Base-by-base conservation (phyloP, 2,329 filamentous ascomycete genomes). In the Fusarium heterosporum region DNA sequence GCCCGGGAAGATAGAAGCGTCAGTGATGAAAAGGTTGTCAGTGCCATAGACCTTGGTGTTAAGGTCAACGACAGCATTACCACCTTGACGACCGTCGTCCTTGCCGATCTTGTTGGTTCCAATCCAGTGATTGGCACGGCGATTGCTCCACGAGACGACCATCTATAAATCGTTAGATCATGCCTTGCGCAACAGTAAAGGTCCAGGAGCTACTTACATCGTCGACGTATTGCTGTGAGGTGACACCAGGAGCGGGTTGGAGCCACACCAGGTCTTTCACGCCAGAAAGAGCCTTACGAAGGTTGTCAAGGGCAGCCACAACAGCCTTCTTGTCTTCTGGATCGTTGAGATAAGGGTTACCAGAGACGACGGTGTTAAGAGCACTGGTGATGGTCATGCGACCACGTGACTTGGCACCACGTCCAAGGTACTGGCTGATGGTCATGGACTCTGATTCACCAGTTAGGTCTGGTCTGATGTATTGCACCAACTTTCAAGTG, bases 21-120 rank as follows among this genome's bases (percentile, higher is more conserved):
- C 55, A 7, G 28, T 36, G 10, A 58, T 26, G 7, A 58, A 58
- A 12, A 58, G 55, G 10, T 58, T 58, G 22, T 58, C 55, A 14
- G 55, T 58, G 29, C 55, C 55, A 16, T 48, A 56, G 10, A 58
- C 55, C 34, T 58, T 58, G 28, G 55, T 56, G 55, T 58, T 58
- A 16, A 58, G 41, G 9, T 58, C 55, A 58, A 58, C 51, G 14
- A 58, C 55, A 17, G 55, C 55, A 3, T 34, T 58, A 14, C 55
- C 55, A 3, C 51, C 55, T 29, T 29, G 14, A 13, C 55, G 55
- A 36, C 55, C 55, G 1, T 58, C 55, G 48, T 58, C 55, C 16
- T 58, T 58, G 22, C 55, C 55, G 3, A 58, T 28, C 29, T 58
- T 58, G 17, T 58, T 58, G 14, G 55, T 58, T n/a, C 55, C 55